Evolutionary conservation across 2,329 filamentous ascomycete genomes (phyloP), one percentile per base, ranked within the genome.

Genomic region (Fusarium sp.): DNA sequence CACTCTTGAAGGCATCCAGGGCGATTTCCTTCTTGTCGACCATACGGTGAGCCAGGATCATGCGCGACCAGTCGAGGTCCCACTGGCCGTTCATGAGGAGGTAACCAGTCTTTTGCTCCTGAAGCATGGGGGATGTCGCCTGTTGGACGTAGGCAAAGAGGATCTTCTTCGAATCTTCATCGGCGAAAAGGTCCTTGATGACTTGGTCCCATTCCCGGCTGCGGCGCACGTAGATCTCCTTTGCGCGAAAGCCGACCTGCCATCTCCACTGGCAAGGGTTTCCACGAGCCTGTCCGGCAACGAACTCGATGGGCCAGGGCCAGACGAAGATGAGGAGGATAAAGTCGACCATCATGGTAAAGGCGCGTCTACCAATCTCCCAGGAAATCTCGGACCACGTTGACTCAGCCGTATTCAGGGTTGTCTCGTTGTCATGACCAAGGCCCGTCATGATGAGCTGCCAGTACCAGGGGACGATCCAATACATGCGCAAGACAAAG

Each of bases 31-130:
- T 89, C 70, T 84, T 83, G 69, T 93, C 90, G 1, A 93, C 86
- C 70, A 96, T 79, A 33, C 81, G 81, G 49, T 93, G 91, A 4
- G 92, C 93, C 67, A 85, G 81, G 11, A 93, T 82, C 92, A 97
- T 97, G 18, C 86, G 85, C 50, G 85, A 84, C 86, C 94, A 97
- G 77, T 97, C 93, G 65, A 97, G 82, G 78, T 97, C 92, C 90
- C 93, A 98, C 67, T 93, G 87, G 67, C 86, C 87, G 77, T 94
- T 92, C 84, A 97, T 91, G 71, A 96, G 89, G 68, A 96, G 81
- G 77, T 96, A 97, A 18, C 93, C 93, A 29, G 93, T 97, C 85
- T 96, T 97, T 72, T 89, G 85, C 72, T 86, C 83, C 73, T 95
- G 83, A 57, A 89, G 84, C 73, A 87, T 81, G 20, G 89, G 86